phyloP scores from a whole-genome alignment of 768 basidiomycete species.

The Multifurca ochricompacta region DNA sequence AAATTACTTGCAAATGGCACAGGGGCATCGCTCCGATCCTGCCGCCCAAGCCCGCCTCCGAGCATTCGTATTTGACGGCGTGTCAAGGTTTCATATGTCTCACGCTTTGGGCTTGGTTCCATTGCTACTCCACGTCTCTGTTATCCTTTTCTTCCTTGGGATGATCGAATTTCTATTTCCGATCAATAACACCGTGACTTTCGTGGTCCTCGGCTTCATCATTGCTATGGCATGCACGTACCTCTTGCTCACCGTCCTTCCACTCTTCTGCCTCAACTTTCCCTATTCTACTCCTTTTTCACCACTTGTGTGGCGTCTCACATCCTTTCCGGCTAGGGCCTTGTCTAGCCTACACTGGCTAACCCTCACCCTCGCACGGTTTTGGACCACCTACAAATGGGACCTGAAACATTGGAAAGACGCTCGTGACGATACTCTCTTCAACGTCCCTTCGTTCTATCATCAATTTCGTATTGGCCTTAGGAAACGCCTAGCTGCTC shows the following conservation, averaged over 20 bases:
- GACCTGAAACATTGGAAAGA: neutral
- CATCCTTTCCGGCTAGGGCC: neutral
- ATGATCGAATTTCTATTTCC: constrained; percentile 17
- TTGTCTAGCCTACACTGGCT: constrained; percentile 1
- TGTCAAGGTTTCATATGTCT: constrained; percentile 8
- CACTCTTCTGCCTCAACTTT: constrained; percentile 7
- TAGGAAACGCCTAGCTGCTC: neutral
- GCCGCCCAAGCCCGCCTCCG: constrained; percentile 5
- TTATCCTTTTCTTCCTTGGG: constrained; percentile 19
- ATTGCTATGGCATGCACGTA: neutral
- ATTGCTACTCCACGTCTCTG: constrained; percentile 11
- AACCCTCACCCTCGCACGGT: neutral
- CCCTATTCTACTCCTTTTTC: constrained; percentile 20
- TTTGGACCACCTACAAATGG: neutral
- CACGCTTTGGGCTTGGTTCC: constrained; percentile 7
- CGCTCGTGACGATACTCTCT: constrained; percentile 2
- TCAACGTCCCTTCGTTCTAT: neutral
- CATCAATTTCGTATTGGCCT: constrained; percentile 1
- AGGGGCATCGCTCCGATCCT: constrained; percentile 1
- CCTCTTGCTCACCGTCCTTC: constrained; percentile 9
- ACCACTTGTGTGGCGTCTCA: constrained; percentile 5
- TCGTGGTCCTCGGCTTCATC: constrained; percentile 5
- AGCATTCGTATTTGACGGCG: constrained; percentile 8
- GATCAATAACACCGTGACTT: constrained; percentile 8
- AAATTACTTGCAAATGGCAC: constrained; percentile 7